phyloP scores from a whole-genome alignment of 2,329 filamentous ascomycete genomes.

The Neonectria faginata region DNA sequence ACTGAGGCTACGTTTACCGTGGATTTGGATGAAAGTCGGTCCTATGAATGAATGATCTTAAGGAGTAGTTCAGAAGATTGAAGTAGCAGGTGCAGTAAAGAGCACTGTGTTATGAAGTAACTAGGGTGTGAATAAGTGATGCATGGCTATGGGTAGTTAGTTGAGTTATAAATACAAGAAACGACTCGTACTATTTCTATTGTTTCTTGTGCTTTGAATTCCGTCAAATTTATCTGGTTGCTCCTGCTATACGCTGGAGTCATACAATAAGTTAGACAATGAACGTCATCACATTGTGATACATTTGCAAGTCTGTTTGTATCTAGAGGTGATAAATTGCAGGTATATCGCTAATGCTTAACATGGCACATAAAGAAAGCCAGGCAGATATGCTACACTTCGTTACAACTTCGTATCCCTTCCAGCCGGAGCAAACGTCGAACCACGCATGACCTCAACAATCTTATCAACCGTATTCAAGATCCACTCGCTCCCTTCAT shows the following conservation, averaged over 20 bases:
- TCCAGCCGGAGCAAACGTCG: conserved; percentile 51
- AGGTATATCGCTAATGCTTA: conserved; percentile 13
- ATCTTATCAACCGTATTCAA: conserved; percentile 59
- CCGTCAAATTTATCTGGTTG: background rate
- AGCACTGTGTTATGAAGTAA: background rate
- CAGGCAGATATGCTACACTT: background rate
- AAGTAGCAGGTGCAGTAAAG: background rate
- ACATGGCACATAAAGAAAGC: background rate
- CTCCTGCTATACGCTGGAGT: too few species aligned
- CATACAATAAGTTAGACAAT: background rate
- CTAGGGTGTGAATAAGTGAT: background rate
- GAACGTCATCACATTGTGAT: background rate
- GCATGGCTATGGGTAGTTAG: background rate
- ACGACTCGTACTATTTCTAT: background rate
- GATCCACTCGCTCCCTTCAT: conserved; percentile 62
- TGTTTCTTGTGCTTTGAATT: background rate
- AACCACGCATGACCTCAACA: conserved; percentile 58
- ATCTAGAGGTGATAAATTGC: background rate
- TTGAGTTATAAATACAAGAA: background rate
- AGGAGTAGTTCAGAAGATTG: background rate
- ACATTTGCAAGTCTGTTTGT: background rate
- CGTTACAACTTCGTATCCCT: conserved; percentile 40
- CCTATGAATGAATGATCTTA: conserved; percentile 4
- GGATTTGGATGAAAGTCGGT: conserved; percentile 9
- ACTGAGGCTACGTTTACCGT: conserved; percentile 77